These are phyloP conservation scores for Coelastrella sp. DNA, from an alignment of 139 green algal genomes.

Conservation along the genomic window DNA sequence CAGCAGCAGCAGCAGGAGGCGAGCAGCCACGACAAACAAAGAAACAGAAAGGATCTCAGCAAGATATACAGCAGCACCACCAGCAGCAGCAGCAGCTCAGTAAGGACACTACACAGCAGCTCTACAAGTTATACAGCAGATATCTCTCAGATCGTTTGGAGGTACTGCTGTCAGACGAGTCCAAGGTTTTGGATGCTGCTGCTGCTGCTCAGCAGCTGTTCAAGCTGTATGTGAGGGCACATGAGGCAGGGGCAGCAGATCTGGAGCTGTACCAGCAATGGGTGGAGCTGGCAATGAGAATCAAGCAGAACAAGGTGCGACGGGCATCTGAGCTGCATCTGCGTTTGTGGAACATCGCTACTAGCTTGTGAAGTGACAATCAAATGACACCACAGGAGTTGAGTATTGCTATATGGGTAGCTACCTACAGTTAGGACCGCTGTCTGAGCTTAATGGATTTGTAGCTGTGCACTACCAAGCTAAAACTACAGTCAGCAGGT, in stretches of 20 bases:
- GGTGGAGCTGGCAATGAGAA: conserved; percentile 14
- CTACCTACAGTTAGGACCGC: too few species aligned
- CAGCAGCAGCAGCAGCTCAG: not conserved
- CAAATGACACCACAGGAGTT: too few species aligned
- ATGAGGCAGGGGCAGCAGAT: conserved; percentile 20
- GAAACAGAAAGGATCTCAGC: not conserved
- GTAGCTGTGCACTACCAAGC: too few species aligned
- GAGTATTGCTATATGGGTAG: too few species aligned
- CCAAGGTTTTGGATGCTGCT: conserved; percentile 10
- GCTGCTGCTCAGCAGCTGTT: conserved; percentile 48
- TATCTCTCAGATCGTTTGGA: conserved; percentile 32
- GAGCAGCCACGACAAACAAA: not conserved
- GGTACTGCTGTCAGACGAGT: not conserved
- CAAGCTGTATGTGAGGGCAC: conserved; percentile 16
- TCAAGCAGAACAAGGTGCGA: conserved; percentile 50
- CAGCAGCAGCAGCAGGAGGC: not conserved
- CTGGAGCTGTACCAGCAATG: conserved; percentile 32
- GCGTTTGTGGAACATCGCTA: too few species aligned
- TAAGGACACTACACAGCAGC: not conserved
- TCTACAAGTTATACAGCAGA: conserved; percentile 28
- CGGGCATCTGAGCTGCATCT: too few species aligned
- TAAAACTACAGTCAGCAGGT: too few species aligned
- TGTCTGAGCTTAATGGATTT: too few species aligned
- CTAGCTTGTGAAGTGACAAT: too few species aligned
- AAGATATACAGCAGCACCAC: not conserved